These are phyloP conservation scores for Oryza meridionalis DNA, from an alignment of 176 grass and related monocot species.

Conservation along the genomic window DNA sequence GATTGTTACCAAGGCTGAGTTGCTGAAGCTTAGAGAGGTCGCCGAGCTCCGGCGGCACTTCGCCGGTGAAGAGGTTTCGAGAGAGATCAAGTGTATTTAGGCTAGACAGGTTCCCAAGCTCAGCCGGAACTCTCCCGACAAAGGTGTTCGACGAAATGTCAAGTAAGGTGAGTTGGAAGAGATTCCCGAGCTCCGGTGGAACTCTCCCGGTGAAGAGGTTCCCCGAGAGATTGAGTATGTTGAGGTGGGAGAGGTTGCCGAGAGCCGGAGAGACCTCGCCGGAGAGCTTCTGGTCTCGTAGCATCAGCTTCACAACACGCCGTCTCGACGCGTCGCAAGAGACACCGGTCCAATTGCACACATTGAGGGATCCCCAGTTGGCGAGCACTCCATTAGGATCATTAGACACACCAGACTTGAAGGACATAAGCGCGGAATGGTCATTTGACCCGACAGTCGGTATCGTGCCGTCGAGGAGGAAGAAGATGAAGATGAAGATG, in stretches of 20 bases:
- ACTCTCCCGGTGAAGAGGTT: slow-evolving; percentile 49
- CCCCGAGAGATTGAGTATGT: slow-evolving; percentile 56
- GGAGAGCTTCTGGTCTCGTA: slow-evolving; percentile 47
- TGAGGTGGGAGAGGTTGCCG: slow-evolving; percentile 67
- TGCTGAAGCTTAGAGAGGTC: slow-evolving; percentile 51
- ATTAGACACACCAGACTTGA: slow-evolving; percentile 47
- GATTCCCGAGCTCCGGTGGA: slow-evolving; percentile 41
- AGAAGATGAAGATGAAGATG: background rate
- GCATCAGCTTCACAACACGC: slow-evolving; percentile 56
- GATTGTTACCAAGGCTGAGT: slow-evolving; percentile 62
- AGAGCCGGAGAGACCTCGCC: slow-evolving; percentile 62
- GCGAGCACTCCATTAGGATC: slow-evolving; percentile 49
- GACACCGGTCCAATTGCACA: slow-evolving; percentile 85
- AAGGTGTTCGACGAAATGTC: slow-evolving; percentile 46
- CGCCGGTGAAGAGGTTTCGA: slow-evolving; percentile 52
- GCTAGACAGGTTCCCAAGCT: slow-evolving; percentile 46
- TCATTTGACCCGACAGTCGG: slow-evolving; percentile 5
- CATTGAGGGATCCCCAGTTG: slow-evolving; percentile 46
- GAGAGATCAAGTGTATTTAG: slow-evolving; percentile 73
- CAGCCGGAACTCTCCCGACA: slow-evolving; percentile 16
- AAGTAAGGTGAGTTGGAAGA: slow-evolving; percentile 32
- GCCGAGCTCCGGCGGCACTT: slow-evolving; percentile 59
- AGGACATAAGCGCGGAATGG: slow-evolving; percentile 52
- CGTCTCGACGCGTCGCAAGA: slow-evolving; percentile 42
- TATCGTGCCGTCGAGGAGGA: background rate